Conservation (phyloP, 768 basidiomycete species). For the Trametes cingulata region DNA sequence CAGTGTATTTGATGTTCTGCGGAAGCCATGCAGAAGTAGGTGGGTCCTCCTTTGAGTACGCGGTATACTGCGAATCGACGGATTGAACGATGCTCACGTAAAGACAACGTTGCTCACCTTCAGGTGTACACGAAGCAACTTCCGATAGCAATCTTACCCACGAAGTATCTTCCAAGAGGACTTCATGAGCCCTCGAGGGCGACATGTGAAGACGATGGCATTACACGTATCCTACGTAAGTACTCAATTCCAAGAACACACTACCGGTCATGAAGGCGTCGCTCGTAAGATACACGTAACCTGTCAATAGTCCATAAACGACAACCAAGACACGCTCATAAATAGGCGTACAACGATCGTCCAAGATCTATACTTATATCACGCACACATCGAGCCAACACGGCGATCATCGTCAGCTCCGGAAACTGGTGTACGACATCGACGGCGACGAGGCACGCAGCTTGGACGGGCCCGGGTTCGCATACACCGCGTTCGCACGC, state of each 20-base stretch:
- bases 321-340: not conserved
- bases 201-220: not conserved
- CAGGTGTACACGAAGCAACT: too few relatives aligned
- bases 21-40: not conserved
- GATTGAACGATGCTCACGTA: too few relatives aligned
- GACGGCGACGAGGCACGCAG: slow-evolving; percentile 20
- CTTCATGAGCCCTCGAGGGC: too few relatives aligned
- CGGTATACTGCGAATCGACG: too few relatives aligned
- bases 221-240: slow-evolving; percentile 1
- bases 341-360: not conserved
- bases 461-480: not conserved
- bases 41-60: too few relatives aligned
- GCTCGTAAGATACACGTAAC: slow-evolving; percentile 9
- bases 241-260: slow-evolving; percentile 6
- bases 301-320: not conserved
- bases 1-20: not conserved
- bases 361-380: not conserved
- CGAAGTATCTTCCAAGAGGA: too few relatives aligned
- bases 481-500: slow-evolving; percentile 23
- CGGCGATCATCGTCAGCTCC: not conserved
- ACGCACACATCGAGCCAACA: not conserved
- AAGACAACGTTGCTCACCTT: too few relatives aligned
- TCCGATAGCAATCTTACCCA: too few relatives aligned
- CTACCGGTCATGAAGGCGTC: not conserved
- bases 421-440: slow-evolving; percentile 22